Percentiles rank a stretch among this genome's conserved stretches.
phyloP scores from a whole-genome alignment of 139 green algal genomes.

The Volvox reticuliferus region DNA sequence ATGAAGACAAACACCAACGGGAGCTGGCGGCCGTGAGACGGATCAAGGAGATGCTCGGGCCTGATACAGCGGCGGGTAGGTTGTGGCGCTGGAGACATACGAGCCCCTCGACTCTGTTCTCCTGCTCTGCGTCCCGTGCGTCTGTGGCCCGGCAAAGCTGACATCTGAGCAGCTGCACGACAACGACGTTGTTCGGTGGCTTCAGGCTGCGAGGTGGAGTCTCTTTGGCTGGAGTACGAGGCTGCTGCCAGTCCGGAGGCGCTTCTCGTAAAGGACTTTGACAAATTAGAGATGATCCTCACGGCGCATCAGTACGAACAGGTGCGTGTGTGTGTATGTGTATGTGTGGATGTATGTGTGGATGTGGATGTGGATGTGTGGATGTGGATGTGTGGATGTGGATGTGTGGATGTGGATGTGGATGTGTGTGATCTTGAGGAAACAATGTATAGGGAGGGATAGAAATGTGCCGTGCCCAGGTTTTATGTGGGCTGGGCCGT shows the following conservation, averaged over 20 bases:
- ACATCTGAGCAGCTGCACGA: too few relatives aligned
- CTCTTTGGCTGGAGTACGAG: slow-evolving; percentile 95
- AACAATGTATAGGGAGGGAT: too few relatives aligned
- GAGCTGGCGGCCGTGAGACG: slow-evolving; percentile 83
- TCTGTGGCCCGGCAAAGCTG: too few relatives aligned
- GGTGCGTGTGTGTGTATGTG: background rate
- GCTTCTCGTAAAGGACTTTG: slow-evolving; percentile 95
- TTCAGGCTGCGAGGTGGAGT: slow-evolving; percentile 76
- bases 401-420: too few relatives aligned
- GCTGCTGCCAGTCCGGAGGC: slow-evolving; percentile 80
- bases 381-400: background rate
- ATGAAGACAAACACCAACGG: slow-evolving; percentile 82
- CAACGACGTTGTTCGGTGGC: background rate
- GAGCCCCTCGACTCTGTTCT: background rate
- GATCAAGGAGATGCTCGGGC: slow-evolving; percentile 84
- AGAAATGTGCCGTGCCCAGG: too few relatives aligned
- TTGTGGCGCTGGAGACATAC: background rate
- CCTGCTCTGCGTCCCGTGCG: background rate
- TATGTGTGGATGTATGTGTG: too few relatives aligned
- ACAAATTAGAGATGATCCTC: slow-evolving; percentile 94
- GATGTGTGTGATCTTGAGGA: too few relatives aligned
- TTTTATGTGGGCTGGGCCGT: too few relatives aligned
- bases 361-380: too few relatives aligned
- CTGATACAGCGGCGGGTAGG: slow-evolving; percentile 57
- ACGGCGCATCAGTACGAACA: slow-evolving; percentile 92